Evolutionary conservation across 2,329 filamentous ascomycete genomes (phyloP), one percentile per base, ranked within the genome.

Genomic region (Microdochium bolleyi): DNA sequence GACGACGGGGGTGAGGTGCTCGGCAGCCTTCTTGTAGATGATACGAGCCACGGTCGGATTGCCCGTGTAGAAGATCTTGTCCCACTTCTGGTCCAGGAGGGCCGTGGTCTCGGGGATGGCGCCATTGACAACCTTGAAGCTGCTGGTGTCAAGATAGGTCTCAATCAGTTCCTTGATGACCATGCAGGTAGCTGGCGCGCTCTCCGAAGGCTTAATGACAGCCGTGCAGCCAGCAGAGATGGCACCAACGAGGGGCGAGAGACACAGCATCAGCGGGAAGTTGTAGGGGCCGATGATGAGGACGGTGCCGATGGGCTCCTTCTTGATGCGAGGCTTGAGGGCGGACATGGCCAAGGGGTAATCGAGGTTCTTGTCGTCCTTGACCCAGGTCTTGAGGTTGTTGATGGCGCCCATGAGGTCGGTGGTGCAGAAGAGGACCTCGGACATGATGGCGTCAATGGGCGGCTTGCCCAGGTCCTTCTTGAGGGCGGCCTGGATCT

Each of bases 31-130:
- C 69, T 92, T 85, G 49, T 89, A 82, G 51, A 97, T 85, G 63
- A 97, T 92, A 65, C 86, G 90, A 64, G 89, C 94, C 19, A 96
- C 90, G 25, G 67, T 73, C 51, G 80, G 79, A 62, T 84, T 85
- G 52, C 94, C 94, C 1, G 94, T 99, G 74, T 96, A 99, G 76
- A 94, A 92, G 64, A 99, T 95, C 80, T 96, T 97, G 73, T 95
- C 92, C 87, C 92, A 99, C 69, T 92, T 92, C 73, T 91, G 83
- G 54, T 92, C 83, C 32, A 99, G 79, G 48, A 97, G 73, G 13
- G 84, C 84, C 48, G 88, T 89, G 3, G 88, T 91, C 75, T 96
- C 90, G 3, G 85, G 78, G 21, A 96, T 72, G 25, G 76, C 84
- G 55, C 94, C 94, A 67, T 96, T 94, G 59, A 96, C 76, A 54